These are phyloP conservation scores for Rhodotorula sp. DNA, from an alignment of 1,284 basidiomycete genomes.

Conservation along the genomic window DNA sequence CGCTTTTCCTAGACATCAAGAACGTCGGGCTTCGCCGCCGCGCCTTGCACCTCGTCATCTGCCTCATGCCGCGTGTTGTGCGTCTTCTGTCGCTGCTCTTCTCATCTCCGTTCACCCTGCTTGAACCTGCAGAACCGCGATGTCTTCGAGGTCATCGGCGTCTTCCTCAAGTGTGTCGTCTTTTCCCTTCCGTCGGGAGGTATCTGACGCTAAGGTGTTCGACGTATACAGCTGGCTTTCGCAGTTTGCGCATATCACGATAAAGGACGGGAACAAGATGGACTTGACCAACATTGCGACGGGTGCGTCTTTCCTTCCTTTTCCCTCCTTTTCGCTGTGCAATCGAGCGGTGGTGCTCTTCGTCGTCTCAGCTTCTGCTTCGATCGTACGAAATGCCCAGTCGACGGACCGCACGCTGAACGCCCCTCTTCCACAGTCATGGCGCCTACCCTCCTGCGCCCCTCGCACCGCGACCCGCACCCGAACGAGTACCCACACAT, in stretches of 20 bases:
- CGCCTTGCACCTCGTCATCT: conserved; percentile 37
- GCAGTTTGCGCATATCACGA: conserved; percentile 18
- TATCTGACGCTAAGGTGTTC: neutral
- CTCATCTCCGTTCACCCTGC: neutral
- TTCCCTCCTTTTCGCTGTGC: neutral
- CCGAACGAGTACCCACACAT: conserved; percentile 23
- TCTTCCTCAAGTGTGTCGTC: conserved; percentile 24
- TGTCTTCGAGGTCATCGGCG: conserved; percentile 33
- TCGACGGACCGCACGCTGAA: too few species aligned
- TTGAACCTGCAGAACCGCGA: conserved; percentile 19
- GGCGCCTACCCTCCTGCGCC: conserved; percentile 31
- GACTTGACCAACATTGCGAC: conserved; percentile 24
- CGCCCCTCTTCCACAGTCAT: conserved; percentile 15
- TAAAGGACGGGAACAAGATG: conserved; percentile 26
- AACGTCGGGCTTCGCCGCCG: conserved; percentile 17
- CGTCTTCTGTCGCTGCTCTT: neutral
- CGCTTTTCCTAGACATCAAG: conserved; percentile 22
- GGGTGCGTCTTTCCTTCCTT: neutral
- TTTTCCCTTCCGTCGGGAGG: too few species aligned
- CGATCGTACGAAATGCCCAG: too few species aligned
- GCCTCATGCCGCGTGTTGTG: conserved; percentile 31
- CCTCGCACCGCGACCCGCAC: conserved; percentile 16
- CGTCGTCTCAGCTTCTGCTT: too few species aligned
- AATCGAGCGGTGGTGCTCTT: too few species aligned
- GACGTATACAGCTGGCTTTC: conserved; percentile 15